These are phyloP conservation scores for Syncephalastrum monosporum DNA, from an alignment of 371 early-diverging fungal species.

Conservation along the genomic window DNA sequence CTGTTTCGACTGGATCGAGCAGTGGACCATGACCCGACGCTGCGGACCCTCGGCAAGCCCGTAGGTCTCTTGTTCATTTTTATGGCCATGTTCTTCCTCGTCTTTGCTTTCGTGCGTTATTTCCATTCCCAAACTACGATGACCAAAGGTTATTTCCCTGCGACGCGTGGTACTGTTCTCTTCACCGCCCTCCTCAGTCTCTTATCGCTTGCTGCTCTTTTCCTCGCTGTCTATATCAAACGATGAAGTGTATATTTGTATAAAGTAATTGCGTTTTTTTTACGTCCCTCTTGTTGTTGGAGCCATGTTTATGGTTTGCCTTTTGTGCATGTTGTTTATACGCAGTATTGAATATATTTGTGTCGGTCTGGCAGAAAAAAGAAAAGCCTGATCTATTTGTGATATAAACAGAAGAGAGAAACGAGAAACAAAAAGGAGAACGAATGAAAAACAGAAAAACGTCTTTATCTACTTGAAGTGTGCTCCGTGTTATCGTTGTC, in stretches of 20 bases:
- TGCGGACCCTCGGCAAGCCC: slow-evolving; percentile 28
- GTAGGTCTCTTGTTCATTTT: slow-evolving; percentile 58
- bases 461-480: slow-evolving; percentile 1
- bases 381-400: no score
- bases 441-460: neutral
- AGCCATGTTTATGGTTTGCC: no score
- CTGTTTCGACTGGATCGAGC: slow-evolving; percentile 58
- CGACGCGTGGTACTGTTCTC: slow-evolving; percentile 61
- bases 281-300: neutral
- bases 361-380: no score
- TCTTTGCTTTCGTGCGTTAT: slow-evolving; percentile 65
- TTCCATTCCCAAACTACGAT: slow-evolving; percentile 71
- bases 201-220: slow-evolving; percentile 30
- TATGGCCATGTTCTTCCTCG: slow-evolving; percentile 61
- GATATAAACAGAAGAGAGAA: neutral
- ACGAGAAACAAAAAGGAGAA: neutral
- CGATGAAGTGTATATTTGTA: slow-evolving; percentile 8
- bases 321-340: no score
- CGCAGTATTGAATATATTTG: no score
- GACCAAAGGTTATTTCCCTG: slow-evolving; percentile 71
- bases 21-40: slow-evolving; percentile 18
- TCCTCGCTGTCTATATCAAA: slow-evolving; percentile 17
- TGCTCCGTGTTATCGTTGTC: neutral
- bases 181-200: slow-evolving; percentile 41
- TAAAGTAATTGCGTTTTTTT: slow-evolving; percentile 3